phyloP scores from a whole-genome alignment of 805 yeast species.

The Grigorovia transvaalensis region DNA sequence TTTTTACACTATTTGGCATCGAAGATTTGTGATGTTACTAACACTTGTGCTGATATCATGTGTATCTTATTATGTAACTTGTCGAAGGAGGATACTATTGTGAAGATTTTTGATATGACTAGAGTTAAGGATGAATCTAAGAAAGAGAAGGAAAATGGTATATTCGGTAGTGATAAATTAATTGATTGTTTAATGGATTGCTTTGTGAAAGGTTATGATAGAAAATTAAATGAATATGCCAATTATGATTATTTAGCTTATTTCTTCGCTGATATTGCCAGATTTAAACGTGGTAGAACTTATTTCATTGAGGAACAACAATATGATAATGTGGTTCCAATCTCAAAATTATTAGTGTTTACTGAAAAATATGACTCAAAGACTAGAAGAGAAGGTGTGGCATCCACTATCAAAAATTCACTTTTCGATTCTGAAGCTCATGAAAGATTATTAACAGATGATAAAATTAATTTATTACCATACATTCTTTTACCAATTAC shows the following conservation, averaged over 20 bases:
- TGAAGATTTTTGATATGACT: conserved; percentile 37
- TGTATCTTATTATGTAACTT: conserved; percentile 77
- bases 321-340: conserved; percentile 68
- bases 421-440: conserved; percentile 73
- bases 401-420: conserved; percentile 83
- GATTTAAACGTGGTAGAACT: conserved; percentile 61
- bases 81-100: conserved; percentile 64
- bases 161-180: conserved; percentile 48
- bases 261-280: conserved; percentile 82
- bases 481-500: conserved; percentile 75
- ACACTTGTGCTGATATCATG: conserved; percentile 67
- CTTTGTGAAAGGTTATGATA: conserved; percentile 74
- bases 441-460: conserved; percentile 45
- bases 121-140: conserved; percentile 19
- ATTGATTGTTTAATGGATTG: conserved; percentile 81
- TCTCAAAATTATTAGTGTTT: conserved; percentile 72
- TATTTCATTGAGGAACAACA: conserved; percentile 64
- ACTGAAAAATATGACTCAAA: conserved; percentile 71
- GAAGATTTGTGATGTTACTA: conserved; percentile 43
- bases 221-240: conserved; percentile 60
- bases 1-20: conserved; percentile 42
- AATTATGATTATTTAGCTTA: conserved; percentile 74
- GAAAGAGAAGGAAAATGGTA: conserved; percentile 27
- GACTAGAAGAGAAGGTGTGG: conserved; percentile 83
- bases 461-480: conserved; percentile 63